Percentiles rank a stretch among this genome's conserved stretches.
phyloP scores from a whole-genome alignment of 2,329 filamentous ascomycete species.

The Sarocladiaceae sp. region DNA sequence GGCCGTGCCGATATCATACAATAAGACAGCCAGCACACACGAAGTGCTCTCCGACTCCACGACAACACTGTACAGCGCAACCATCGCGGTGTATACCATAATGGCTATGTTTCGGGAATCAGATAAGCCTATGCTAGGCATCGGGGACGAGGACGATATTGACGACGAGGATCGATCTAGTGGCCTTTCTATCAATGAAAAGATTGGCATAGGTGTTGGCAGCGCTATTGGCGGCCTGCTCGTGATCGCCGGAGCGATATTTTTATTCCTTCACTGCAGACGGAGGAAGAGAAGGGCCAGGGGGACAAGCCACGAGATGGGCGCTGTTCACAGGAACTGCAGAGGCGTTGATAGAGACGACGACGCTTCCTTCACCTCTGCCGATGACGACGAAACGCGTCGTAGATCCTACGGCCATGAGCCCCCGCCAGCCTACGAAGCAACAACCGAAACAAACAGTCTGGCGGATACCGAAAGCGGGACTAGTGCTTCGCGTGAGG shows the following conservation, averaged over 20 bases:
- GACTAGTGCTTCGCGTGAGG: slow-evolving; percentile 20
- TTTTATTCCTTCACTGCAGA: slow-evolving; percentile 21
- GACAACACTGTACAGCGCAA: slow-evolving; percentile 32
- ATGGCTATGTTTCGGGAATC: slow-evolving; percentile 32
- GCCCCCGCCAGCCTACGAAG: slow-evolving; percentile 26
- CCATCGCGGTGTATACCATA: slow-evolving; percentile 32
- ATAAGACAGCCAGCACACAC: slow-evolving; percentile 29
- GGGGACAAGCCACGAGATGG: background rate
- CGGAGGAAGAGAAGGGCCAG: slow-evolving; percentile 8
- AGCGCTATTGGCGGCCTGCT: slow-evolving; percentile 25
- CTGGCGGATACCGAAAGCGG: slow-evolving; percentile 18
- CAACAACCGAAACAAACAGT: slow-evolving; percentile 18
- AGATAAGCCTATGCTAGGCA: slow-evolving; percentile 28
- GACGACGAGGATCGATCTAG: slow-evolving; percentile 14
- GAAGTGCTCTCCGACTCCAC: slow-evolving; percentile 28
- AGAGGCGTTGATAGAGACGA: background rate
- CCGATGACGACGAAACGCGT: background rate
- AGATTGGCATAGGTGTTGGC: slow-evolving; percentile 31
- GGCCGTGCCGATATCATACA: slow-evolving; percentile 32
- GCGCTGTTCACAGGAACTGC: background rate
- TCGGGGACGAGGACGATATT: slow-evolving; percentile 28
- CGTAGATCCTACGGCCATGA: background rate
- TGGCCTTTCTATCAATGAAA: slow-evolving; percentile 24
- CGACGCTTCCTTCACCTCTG: background rate
- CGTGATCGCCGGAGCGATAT: slow-evolving; percentile 19